Percentiles rank a stretch among this genome's conserved stretches.
Evolutionary conservation across 345 rosid species (phyloP).

Genomic region (Ricinus communis): DNA sequence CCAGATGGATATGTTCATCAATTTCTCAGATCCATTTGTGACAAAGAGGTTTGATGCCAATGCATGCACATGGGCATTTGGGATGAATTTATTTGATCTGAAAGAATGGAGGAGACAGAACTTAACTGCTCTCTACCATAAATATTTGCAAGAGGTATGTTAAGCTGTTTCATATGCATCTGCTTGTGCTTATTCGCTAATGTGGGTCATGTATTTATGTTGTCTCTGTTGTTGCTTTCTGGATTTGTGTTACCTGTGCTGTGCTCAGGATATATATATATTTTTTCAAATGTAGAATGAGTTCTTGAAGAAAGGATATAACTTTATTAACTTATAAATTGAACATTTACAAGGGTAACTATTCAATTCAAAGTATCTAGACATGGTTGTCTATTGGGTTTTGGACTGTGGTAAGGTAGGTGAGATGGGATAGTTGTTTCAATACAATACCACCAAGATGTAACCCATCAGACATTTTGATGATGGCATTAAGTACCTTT

Average conservation of each 20-base stretch:
- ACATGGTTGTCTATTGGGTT: background rate
- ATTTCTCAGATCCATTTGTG: slow-evolving; percentile 34
- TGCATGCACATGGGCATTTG: slow-evolving; percentile 37
- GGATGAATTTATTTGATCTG: slow-evolving; percentile 35
- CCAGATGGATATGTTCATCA: slow-evolving; percentile 26
- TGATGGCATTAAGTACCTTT: background rate
- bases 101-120: slow-evolving; percentile 29
- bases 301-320: background rate
- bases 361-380: background rate
- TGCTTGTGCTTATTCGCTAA: slow-evolving; percentile 5
- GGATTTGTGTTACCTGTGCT: background rate
- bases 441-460: background rate
- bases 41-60: slow-evolving; percentile 19
- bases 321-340: background rate
- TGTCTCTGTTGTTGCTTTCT: background rate
- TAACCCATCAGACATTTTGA: background rate
- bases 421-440: background rate
- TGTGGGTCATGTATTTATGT: slow-evolving; percentile 1
- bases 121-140: slow-evolving; percentile 26
- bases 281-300: background rate
- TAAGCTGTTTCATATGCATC: background rate
- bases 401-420: background rate
- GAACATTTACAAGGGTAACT: background rate
- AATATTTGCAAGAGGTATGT: slow-evolving; percentile 72
- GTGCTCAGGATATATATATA: background rate